These are phyloP conservation scores for Ambrosiella beaveri DNA, from an alignment of 2,329 filamentous ascomycete genomes.

Conservation along the genomic window DNA sequence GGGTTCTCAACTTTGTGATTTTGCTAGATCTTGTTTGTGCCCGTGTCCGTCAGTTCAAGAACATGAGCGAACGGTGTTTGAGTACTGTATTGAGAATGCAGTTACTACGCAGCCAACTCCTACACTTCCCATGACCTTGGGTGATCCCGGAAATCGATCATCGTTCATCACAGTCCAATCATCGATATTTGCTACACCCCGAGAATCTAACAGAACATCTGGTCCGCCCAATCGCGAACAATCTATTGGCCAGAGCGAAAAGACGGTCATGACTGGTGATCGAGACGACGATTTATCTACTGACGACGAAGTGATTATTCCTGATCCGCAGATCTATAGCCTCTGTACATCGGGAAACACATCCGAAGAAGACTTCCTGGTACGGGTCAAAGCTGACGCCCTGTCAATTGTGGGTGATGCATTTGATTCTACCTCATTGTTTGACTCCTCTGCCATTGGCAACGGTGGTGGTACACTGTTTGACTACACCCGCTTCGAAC, in stretches of 20 bases:
- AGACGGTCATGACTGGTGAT: neutral
- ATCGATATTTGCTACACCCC: conserved; percentile 6
- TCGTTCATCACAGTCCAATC: conserved; percentile 12
- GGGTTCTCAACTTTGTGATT: conserved; percentile 6
- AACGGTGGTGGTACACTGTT: neutral
- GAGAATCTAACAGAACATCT: neutral
- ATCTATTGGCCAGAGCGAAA: neutral
- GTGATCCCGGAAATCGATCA: conserved; percentile 9
- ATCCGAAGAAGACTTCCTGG: conserved; percentile 6
- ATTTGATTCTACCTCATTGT: neutral
- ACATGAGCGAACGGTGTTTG: conserved; percentile 12
- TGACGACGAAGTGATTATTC: neutral
- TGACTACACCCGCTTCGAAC: neutral
- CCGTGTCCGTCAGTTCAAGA: conserved; percentile 11
- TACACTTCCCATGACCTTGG: conserved; percentile 10
- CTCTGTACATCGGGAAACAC: conserved; percentile 5
- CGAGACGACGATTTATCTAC: neutral
- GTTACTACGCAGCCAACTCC: conserved; percentile 11
- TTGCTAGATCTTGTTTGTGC: conserved; percentile 9
- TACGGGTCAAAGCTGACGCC: conserved; percentile 10
- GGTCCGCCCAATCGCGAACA: neutral
- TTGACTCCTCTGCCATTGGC: neutral
- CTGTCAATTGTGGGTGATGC: conserved; percentile 4
- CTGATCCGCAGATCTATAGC: conserved; percentile 7
- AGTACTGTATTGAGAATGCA: conserved; percentile 10